Conservation (phyloP, 768 basidiomycete genomes). For the Daedalea quercina region DNA sequence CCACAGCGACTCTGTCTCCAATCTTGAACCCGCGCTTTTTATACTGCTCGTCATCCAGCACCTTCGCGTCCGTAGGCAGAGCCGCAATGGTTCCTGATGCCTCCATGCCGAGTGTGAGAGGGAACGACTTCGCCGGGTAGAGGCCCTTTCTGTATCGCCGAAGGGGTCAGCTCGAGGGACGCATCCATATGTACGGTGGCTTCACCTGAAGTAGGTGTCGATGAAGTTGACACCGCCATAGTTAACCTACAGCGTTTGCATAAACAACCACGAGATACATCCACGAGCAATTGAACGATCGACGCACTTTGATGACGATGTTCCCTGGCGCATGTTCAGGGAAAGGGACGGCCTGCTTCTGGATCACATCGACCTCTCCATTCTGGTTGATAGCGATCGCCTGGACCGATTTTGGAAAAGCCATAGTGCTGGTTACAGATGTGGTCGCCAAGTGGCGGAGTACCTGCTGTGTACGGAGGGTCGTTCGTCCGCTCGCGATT, state of each 20-base stretch:
- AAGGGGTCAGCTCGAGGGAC: constrained; percentile 3
- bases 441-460: constrained; percentile 26
- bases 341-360: constrained; percentile 61
- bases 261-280: neutral
- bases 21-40: constrained; percentile 57
- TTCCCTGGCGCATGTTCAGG: constrained; percentile 56
- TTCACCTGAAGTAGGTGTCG: constrained; percentile 72
- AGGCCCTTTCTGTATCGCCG: constrained; percentile 43
- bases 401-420: constrained; percentile 54
- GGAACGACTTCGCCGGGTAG: constrained; percentile 52
- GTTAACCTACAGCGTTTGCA: neutral
- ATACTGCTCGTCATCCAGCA: constrained; percentile 55
- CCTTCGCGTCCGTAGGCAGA: constrained; percentile 59
- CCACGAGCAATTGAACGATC: neutral
- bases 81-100: constrained; percentile 68
- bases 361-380: constrained; percentile 66
- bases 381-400: constrained; percentile 67
- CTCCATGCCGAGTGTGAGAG: constrained; percentile 73
- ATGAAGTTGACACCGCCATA: constrained; percentile 78
- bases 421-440: constrained; percentile 29
- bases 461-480: constrained; percentile 15
- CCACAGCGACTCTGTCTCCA: constrained; percentile 71
- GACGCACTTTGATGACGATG: constrained; percentile 41
- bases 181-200: neutral
- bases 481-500: neutral